Base-by-base conservation (phyloP, 176 grass and related monocot species). In the Alloteropsis semialata region DNA sequence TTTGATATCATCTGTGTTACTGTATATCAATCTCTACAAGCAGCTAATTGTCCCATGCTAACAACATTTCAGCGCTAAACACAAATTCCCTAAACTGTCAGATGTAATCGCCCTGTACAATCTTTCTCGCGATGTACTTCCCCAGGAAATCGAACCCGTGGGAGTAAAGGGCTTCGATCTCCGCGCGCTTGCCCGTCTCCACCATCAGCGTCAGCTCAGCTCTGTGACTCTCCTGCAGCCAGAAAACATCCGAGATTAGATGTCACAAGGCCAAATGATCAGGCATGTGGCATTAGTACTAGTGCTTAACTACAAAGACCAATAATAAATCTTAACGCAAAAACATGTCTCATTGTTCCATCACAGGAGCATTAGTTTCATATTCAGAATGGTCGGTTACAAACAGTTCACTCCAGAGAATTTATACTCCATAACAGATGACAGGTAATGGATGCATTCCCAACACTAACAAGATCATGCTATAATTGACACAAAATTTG, bases 81-180 rank as follows among this genome's bases (percentile, higher is more conserved):
- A 39, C 32, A 78, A 30, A n/a, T n/a, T n/a, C n/a, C n/a, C n/a
- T n/a, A n/a, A n/a, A n/a, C n/a, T n/a, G n/a, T 95, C 81, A 98
- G 86, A 95, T 93, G 75, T 95, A 93, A 83, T 95, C 90, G 54
- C 86, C 82, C 75, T 93, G 92, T n/a, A 98, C 92, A 88, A 98
- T 93, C 85, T 98, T 98, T 53, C 80, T 85, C 8, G 87, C 75
- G 48, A 98, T 84, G 66, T 93, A 98, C 77, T 93, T 95, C 67
- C 92, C 88, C 86, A 98, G 61, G 43, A 90, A 98, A 91, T 88
- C 84, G 27, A 98, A 98, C 21, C 96, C 96, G 58, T 93, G 91
- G 9, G 69, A 91, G 78, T 95, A 95, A 19, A 98, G 84, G 51
- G 96, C 89, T 89, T 98, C 96, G 5, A 95, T 98, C 85, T 98